Evolutionary conservation across 2,329 filamentous ascomycete genomes (phyloP).

Genomic region (Colletotrichum truncatum): DNA sequence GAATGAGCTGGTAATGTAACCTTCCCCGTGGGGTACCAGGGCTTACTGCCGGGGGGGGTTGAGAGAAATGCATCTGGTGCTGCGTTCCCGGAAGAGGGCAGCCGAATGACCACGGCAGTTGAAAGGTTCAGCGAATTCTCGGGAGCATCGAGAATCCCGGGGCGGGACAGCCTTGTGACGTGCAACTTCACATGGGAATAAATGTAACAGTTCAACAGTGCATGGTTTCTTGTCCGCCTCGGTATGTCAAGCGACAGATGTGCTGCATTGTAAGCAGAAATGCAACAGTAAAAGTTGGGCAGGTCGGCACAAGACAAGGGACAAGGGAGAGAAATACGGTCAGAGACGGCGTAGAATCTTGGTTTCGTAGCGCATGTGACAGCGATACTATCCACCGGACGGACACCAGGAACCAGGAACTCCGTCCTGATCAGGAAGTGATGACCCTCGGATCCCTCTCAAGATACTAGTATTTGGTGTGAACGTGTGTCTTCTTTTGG

Average conservation of each 20-base stretch:
- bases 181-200: conserved; percentile 27
- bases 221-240: conserved; percentile 7
- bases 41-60: not conserved
- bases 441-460: conserved; percentile 16
- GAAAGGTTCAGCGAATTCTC: not conserved
- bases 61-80: not conserved
- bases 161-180: conserved; percentile 15
- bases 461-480: conserved; percentile 11
- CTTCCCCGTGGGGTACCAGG: conserved; percentile 28
- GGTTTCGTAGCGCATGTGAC: conserved; percentile 14
- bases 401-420: conserved; percentile 29
- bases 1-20: conserved; percentile 13
- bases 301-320: not conserved
- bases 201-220: not conserved
- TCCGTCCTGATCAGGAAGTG: conserved; percentile 8
- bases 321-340: not conserved
- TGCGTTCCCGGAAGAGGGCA: not conserved
- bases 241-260: conserved; percentile 17
- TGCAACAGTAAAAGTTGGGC: not conserved
- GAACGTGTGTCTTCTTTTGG: not conserved
- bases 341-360: not conserved
- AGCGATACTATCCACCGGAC: not conserved
- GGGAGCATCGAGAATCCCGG: conserved; percentile 4
- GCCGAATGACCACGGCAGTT: conserved; percentile 21
- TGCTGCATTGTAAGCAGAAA: conserved; percentile 1